Base-by-base conservation (phyloP, 495 filamentous ascomycete genomes). In the Pseudevernia furfuracea region DNA sequence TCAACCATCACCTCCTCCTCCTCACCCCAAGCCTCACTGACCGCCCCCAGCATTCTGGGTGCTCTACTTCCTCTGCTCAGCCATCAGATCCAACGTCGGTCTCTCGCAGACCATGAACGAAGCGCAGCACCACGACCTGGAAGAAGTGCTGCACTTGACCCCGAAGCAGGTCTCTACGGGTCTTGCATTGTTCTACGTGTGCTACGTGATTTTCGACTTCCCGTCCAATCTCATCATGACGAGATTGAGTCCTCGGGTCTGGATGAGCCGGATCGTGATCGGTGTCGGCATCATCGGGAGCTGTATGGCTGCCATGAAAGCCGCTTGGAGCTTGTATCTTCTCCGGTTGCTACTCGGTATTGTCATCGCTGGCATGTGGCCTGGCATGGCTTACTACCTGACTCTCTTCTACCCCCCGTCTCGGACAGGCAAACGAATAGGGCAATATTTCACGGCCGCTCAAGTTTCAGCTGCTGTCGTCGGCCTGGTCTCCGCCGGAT, bases 351-450 rank as follows among this genome's bases (percentile, higher is more conserved):
- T 96, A 11, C 81, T 96, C 19, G 92, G 92, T 49, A 81, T 95
- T 60, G 91, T 96, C 25, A 92, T 90, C 70, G 91, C 92, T 14
- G 92, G 92, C 23, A 91, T 96, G 85, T 96, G 92, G 91, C 92
- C 92, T 3, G 92, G 92, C 44, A 96, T 96, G 91, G 84, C 91
- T 25, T 96, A 94, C 74, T 96, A 95, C 69, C 80, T 96, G 28
- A 94, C 92, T 1, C 80, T 96, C 21, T 96, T 95, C 79, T 96
- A 96, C 71, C 92, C 91, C 1, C 89, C 91, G 0, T 88, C 86
- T 1, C 83, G 89, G 14, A 94, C 88, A 9, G 91, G 91, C 4
- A 96, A 94, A 72, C 81, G 92, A 8, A 95, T 96, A 62, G 92
- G 92, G 28, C 81, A 86, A 67, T 96, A 96, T 71, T 96, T 90